Conservation (phyloP, 305 asterid genomes). For the Lippia alba region DNA sequence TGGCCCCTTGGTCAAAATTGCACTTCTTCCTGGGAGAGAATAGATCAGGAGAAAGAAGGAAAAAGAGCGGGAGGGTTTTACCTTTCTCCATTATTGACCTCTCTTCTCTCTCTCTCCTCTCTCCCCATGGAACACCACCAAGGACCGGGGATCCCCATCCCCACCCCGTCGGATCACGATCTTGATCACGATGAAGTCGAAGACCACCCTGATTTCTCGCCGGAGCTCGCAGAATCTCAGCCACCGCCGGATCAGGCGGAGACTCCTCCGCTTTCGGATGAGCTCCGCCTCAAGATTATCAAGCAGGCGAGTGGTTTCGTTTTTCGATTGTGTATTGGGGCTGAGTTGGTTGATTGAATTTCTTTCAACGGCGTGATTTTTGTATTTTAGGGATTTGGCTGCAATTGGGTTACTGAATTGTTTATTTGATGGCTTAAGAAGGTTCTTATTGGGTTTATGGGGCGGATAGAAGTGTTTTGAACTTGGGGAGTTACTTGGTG, state of each 20-base stretch:
- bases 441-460: conserved; percentile 10
- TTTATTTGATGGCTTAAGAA: conserved; percentile 21
- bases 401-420: conserved; percentile 7
- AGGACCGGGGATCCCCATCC: conserved; percentile 46
- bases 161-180: conserved; percentile 56
- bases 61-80: conserved; percentile 48
- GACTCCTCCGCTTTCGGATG: conserved; percentile 54
- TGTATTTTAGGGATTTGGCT: conserved; percentile 1
- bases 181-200: conserved; percentile 49
- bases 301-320: conserved; percentile 58
- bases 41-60: conserved; percentile 48
- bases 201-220: conserved; percentile 63
- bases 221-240: conserved; percentile 51
- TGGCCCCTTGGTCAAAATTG: conserved; percentile 17
- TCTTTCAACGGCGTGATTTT: background rate
- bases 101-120: conserved; percentile 35
- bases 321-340: background rate
- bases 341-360: conserved; percentile 16
- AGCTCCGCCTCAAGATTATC: conserved; percentile 72
- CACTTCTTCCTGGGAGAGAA: conserved; percentile 44
- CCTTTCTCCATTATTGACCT: conserved; percentile 42
- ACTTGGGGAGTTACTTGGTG: conserved; percentile 7
- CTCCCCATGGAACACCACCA: conserved; percentile 45
- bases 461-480: conserved; percentile 32
- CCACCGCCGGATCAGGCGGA: conserved; percentile 50